Base-by-base conservation (phyloP, 352 stramenopile species). In the Globisporangium orthogonon region DNA sequence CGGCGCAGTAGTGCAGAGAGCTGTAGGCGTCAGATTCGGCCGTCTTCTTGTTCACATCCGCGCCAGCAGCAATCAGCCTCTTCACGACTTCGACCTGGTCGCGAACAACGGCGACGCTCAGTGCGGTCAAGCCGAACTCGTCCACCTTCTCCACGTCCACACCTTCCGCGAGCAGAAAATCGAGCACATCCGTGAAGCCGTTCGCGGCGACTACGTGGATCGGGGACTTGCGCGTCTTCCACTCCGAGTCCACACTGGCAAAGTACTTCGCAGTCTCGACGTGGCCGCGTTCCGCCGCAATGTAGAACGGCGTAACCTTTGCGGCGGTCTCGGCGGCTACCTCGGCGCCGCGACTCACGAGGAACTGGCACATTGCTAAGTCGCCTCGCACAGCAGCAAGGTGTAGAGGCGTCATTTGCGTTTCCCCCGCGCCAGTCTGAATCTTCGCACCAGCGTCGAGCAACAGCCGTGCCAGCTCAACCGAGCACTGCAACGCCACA, bases 281-380 rank as follows among this genome's bases (percentile, higher is more conserved):
- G 18, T 51, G 65, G 28, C 39, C 60, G 18, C 60, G 58, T 45
- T 74, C 31, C 2, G 57, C 57, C 7, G 57, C 57, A n/a, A 31
- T 54, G 23, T 39, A 58, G 18, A 58, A 49, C 18, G 57, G 57
- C 17, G 57, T 53, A n/a, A 44, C 17, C 30, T 43, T n/a, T 2
- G 15, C 40, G 2, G n/a, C 17, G n/a, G 15, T 31, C 41, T 39
- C 40, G 7, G 28, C 40, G 10, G 35, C 7, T 7, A 18, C 29
- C 7, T 17, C 13, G 1, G 56, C 49, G 6, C 56, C 47, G 41
- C 18, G 39, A 2, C 9, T 10, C n/a, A 62, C 39, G 23, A 62
- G 56, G n/a, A 43, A 56, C 56, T 52, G 17, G n/a, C 55, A 43
- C 49, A 56, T 62, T 2, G 33, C 30, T 7, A 62, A 6, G 13